Evolutionary conservation across 2,329 filamentous ascomycete species (phyloP), one percentile per base, ranked within the genome.

Genomic region (Aureobasidium sp.): DNA sequence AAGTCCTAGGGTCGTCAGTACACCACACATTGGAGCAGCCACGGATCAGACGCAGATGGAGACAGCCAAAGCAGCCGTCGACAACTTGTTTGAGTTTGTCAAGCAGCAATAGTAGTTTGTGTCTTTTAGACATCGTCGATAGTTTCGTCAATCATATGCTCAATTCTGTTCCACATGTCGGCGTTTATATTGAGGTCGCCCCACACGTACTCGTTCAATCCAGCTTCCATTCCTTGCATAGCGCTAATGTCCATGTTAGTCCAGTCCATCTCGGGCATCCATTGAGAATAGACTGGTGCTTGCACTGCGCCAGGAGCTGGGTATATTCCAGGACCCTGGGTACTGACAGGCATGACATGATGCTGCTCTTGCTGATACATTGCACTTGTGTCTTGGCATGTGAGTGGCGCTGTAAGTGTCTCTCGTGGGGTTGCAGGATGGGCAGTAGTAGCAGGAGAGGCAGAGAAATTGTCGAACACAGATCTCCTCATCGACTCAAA

Each of bases 1-100:
- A 34, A 59, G 67, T 57, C 64, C 66, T 1, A 69, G 71, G 42
- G 61, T 73, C 12, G 64, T 78, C 6, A 75, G 76, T 62, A 79
- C 76, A 5, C 77, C 78, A 7, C 78, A 80, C 60, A 74, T 80
- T 48, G 79, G 79, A 8, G 78, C 77, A 1, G 74, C 78, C 0
- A 81, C 79, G 1, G 67, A 65, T 4, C 68, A 73, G 59, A 75
- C 71, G 5, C 76, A 77, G 63, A 69, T 70, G 45, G 68, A 68
- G 15, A 74, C 72, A 48, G 74, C 73, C 0, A 70, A 70, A 61
- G 70, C 70, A 25, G 75, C 74, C 11, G 70, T 76, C 2, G 71
- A 76, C 20, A 69, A 66, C 48, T 39, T 73, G 59, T 65, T 27
- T 20, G 14, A 41, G 6, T 60, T 27, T 31, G 17, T 17, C 8